A percentile compares a stretch with the other conserved stretches of the same genome.
Conservation (phyloP, 106 monocot species). For the Agapanthus africanus region DNA sequence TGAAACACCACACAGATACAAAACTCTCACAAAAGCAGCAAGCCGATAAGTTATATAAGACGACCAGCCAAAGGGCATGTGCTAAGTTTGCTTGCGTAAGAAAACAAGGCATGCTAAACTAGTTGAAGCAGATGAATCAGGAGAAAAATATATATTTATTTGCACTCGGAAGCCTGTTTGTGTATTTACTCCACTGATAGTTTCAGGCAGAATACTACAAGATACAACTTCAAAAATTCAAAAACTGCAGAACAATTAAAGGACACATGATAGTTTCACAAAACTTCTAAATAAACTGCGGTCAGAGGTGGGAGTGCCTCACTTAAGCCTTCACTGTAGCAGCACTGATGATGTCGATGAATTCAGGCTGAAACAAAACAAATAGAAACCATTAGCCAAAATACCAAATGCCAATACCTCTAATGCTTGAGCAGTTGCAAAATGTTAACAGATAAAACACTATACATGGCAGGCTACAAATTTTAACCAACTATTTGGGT, state of each 20-base stretch:
- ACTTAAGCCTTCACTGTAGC: constrained; percentile 48
- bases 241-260: not conserved
- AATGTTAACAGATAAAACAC: too few relatives aligned
- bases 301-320: not conserved
- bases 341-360: constrained; percentile 79
- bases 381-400: not conserved
- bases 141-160: not conserved
- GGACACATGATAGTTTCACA: not conserved
- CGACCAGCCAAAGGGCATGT: too few relatives aligned
- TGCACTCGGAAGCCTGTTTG: not conserved
- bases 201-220: constrained; percentile 9
- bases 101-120: too few relatives aligned
- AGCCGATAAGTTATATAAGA: too few relatives aligned
- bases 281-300: not conserved
- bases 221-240: not conserved
- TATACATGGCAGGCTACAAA: not conserved
- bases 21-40: too few relatives aligned
- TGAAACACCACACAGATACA: too few relatives aligned
- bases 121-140: too few relatives aligned
- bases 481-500: not conserved
- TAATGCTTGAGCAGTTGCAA: not conserved
- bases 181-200: constrained; percentile 1
- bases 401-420: not conserved
- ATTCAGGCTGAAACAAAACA: constrained; percentile 49
- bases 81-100: too few relatives aligned